Evolutionary conservation across 768 basidiomycete species (phyloP), one percentile per base, ranked within the genome.

Genomic region (Agrocybe praecox): DNA sequence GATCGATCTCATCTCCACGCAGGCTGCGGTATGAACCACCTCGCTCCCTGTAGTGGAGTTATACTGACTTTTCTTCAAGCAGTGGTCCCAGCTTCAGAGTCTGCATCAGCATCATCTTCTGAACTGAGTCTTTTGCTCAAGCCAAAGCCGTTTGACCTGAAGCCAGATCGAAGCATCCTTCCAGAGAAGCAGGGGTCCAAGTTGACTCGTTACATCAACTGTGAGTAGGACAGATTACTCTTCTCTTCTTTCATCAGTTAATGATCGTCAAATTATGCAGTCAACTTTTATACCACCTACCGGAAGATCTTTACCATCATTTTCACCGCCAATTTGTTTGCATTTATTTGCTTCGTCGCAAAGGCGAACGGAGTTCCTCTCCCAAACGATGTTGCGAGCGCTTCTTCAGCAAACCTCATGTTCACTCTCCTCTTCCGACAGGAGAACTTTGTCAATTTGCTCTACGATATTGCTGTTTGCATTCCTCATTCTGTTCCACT

Each of bases 1-100:
- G 85, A 90, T 99, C 65, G 97, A 98, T 75, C 76, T 98, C 52
- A 69, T 99, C 33, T 94, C 92, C 12, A 94, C 92, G 2, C 68
- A n/a, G 50, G 53, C 32, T 42, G 51, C 32, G 46, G 57, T 58
- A 53, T 18, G 45, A 32, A 2, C 26, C 34, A 21, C 12, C 23
- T 12, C 11, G 32, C 9, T 23, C 2, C 4, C 33, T 23, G 17
- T 10, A 19, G 22, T 6, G 2, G n/a, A 6, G n/a, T 68, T 18
- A 36, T 14, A n/a, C 44, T 53, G 14, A 54, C 14, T 18, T 19
- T 32, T n/a, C 24, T 14, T 14, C 36, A 5, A 3, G 40, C 2
- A 44, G 22, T 34, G 49, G 51, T 34, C 44, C 24, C n/a, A 11
- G 24, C 56, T 34, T 21, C 56, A 12, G 56, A 32, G n/a, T 23